These are phyloP conservation scores for Trapa bicornis DNA, from an alignment of 345 rosid species.

Conservation along the genomic window DNA sequence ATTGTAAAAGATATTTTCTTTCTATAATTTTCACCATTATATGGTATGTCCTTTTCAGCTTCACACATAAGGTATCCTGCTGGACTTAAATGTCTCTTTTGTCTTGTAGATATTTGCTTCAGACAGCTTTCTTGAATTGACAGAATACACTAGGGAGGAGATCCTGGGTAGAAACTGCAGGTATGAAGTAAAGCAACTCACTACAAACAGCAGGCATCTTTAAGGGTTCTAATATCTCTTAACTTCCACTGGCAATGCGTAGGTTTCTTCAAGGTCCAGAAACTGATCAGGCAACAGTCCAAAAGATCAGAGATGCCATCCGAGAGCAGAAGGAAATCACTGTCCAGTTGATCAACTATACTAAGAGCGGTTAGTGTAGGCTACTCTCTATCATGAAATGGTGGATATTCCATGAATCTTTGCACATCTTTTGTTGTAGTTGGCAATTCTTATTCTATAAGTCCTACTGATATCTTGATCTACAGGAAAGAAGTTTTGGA, in stretches of 20 bases:
- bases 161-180: constrained; percentile 93
- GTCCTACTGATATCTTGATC: constrained; percentile 6
- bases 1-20: constrained; percentile 39
- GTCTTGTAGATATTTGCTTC: constrained; percentile 82
- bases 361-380: constrained; percentile 57
- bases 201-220: neutral
- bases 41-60: neutral
- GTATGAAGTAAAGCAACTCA: constrained; percentile 27
- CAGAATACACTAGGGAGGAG: constrained; percentile 86
- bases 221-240: too few relatives aligned
- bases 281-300: constrained; percentile 77
- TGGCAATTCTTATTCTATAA: neutral
- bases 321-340: constrained; percentile 84
- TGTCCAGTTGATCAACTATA: constrained; percentile 93
- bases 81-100: neutral
- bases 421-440: neutral
- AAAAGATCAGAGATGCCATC: constrained; percentile 77
- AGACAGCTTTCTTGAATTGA: constrained; percentile 91
- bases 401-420: neutral
- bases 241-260: neutral
- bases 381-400: neutral
- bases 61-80: neutral
- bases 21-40: neutral
- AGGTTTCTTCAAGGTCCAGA: constrained; percentile 99
- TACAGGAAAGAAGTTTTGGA: constrained; percentile 98